Evolutionary conservation across 2,329 filamentous ascomycete species (phyloP).

Genomic region (Penicillium sp.): DNA sequence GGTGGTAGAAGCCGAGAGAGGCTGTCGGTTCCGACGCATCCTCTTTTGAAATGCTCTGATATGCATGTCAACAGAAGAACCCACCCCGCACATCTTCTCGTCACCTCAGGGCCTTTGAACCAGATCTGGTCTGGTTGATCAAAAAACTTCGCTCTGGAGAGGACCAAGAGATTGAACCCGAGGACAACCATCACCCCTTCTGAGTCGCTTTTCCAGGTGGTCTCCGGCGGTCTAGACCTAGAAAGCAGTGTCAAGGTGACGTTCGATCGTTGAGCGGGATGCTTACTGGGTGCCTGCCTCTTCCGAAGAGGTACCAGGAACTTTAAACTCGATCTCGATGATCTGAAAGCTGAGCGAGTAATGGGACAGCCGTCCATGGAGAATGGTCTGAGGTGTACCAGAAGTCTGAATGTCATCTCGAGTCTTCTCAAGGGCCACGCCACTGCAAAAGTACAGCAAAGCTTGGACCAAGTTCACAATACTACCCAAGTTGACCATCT

Average conservation of each 20-base stretch:
- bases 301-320: constrained; percentile 11
- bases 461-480: too few relatives aligned
- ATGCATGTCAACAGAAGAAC: neutral
- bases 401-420: constrained; percentile 12
- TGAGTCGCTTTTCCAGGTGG: neutral
- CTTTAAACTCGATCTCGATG: neutral
- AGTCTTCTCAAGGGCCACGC: neutral
- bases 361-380: constrained; percentile 8
- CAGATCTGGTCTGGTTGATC: too few relatives aligned
- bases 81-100: neutral
- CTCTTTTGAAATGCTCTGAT: neutral
- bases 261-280: constrained; percentile 13
- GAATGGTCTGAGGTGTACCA: constrained; percentile 8
- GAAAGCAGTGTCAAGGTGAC: constrained; percentile 21
- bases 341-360: constrained; percentile 5
- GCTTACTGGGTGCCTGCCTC: constrained; percentile 8
- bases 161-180: too few relatives aligned
- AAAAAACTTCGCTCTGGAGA: too few relatives aligned
- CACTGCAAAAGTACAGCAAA: neutral
- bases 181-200: too few relatives aligned
- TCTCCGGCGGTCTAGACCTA: constrained; percentile 14
- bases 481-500: neutral
- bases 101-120: too few relatives aligned
- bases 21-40: constrained; percentile 9
- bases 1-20: constrained; percentile 17